Evolutionary conservation across 148 eudicot genomes (phyloP).

Genomic region (Rhododendron williamsianum): DNA sequence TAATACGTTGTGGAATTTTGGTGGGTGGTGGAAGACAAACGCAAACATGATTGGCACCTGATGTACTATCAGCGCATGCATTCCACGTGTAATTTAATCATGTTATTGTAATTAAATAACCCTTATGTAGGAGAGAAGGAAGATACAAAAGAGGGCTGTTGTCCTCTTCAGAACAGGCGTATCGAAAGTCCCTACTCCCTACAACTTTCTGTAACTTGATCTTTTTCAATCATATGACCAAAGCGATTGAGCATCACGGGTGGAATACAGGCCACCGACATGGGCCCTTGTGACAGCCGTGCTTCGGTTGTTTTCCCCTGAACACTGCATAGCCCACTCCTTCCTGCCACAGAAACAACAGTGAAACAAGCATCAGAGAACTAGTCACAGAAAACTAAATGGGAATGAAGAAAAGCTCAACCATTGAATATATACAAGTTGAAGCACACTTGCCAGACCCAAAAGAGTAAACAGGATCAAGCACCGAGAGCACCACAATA

Average conservation of each 20-base stretch:
- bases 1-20: neutral
- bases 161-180: constrained; percentile 47
- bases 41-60: constrained; percentile 8
- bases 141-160: constrained; percentile 52
- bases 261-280: constrained; percentile 70
- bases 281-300: constrained; percentile 44
- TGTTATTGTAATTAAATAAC: constrained; percentile 57
- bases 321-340: constrained; percentile 47
- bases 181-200: constrained; percentile 50
- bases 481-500: neutral
- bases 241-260: constrained; percentile 81
- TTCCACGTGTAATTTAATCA: constrained; percentile 37
- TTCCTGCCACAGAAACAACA: constrained; percentile 43
- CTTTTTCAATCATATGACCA: constrained; percentile 77
- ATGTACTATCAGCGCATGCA: constrained; percentile 45
- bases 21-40: neutral
- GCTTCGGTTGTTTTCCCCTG: constrained; percentile 47
- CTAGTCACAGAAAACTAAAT: neutral
- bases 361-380: neutral
- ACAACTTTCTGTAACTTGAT: constrained; percentile 8
- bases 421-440: neutral
- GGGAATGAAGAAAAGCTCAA: neutral
- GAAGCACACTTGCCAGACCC: neutral
- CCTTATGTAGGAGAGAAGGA: constrained; percentile 40
- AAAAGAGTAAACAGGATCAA: neutral